Evolutionary conservation across 345 rosid genomes (phyloP).

Genomic region (Salix brachista): DNA sequence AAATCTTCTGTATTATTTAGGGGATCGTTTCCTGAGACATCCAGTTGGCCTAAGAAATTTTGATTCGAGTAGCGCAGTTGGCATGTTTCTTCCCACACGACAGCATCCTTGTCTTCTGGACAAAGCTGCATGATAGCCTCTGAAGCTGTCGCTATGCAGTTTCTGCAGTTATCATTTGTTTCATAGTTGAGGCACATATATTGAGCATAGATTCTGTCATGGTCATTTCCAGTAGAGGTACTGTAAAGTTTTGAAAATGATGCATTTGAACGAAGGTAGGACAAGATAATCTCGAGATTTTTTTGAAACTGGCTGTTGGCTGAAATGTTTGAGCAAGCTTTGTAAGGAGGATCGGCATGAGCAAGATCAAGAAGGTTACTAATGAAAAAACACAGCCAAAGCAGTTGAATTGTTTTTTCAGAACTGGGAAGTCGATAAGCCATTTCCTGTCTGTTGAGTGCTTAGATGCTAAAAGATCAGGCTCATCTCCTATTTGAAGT

Average conservation of each 20-base stretch:
- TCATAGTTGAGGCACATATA: constrained; percentile 38
- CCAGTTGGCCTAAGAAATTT: constrained; percentile 27
- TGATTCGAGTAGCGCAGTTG: constrained; percentile 31
- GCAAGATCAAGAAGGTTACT: neutral
- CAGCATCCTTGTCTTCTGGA: constrained; percentile 20
- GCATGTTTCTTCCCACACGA: constrained; percentile 37
- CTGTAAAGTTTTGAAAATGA: neutral
- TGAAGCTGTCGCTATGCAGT: constrained; percentile 17
- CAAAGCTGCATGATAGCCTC: constrained; percentile 19
- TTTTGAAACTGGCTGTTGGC: neutral
- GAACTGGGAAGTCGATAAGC: neutral
- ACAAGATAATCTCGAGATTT: constrained; percentile 2
- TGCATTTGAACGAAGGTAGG: constrained; percentile 15
- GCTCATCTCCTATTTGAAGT: neutral
- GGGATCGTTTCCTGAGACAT: constrained; percentile 19
- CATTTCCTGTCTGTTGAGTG: neutral
- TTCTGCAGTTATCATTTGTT: constrained; percentile 7
- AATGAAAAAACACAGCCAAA: neutral
- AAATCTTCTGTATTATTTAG: constrained; percentile 13
- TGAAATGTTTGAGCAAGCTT: neutral
- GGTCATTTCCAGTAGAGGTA: constrained; percentile 17
- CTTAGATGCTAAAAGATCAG: neutral
- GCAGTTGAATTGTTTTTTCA: neutral
- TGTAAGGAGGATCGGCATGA: constrained; percentile 22
- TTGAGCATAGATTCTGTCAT: constrained; percentile 23